Evolutionary conservation across 2,329 filamentous ascomycete genomes (phyloP).

Genomic region (Cladorrhinum sp.): DNA sequence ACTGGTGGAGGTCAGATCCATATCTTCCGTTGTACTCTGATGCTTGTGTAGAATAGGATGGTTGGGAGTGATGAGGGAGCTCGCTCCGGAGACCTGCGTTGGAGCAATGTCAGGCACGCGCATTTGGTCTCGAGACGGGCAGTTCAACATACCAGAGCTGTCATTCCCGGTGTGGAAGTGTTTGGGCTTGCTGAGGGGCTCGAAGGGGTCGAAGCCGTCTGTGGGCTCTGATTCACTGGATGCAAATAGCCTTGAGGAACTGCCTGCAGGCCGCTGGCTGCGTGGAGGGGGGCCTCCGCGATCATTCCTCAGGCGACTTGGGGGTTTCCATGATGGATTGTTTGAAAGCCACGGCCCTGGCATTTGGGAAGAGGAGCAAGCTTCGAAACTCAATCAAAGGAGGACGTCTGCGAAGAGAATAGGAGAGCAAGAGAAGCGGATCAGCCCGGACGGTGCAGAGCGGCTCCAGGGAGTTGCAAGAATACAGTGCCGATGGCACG

Average conservation of each 20-base stretch:
- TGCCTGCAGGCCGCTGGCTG: not conserved
- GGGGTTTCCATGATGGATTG: not conserved
- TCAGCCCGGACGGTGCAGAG: too few relatives aligned
- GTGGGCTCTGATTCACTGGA: not conserved
- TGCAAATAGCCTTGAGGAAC: not conserved
- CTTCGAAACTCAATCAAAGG: too few relatives aligned
- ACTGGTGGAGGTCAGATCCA: not conserved
- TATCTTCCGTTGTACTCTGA: not conserved
- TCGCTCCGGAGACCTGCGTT: not conserved
- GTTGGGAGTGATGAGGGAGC: not conserved
- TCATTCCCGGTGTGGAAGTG: not conserved
- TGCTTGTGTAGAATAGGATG: not conserved
- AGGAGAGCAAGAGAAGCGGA: too few relatives aligned
- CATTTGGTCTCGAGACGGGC: not conserved
- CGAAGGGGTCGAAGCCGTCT: not conserved
- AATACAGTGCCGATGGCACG: too few relatives aligned
- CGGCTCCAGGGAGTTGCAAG: too few relatives aligned
- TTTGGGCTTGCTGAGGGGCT: not conserved
- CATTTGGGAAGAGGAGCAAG: too few relatives aligned
- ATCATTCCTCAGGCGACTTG: not conserved
- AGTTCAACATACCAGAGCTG: not conserved
- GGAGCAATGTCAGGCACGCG: not conserved
- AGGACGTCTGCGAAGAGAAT: too few relatives aligned
- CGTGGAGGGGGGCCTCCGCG: not conserved
- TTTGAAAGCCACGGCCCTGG: not conserved